phyloP scores from a whole-genome alignment of 2,329 filamentous ascomycete genomes.

The Aureobasidium sp. region DNA sequence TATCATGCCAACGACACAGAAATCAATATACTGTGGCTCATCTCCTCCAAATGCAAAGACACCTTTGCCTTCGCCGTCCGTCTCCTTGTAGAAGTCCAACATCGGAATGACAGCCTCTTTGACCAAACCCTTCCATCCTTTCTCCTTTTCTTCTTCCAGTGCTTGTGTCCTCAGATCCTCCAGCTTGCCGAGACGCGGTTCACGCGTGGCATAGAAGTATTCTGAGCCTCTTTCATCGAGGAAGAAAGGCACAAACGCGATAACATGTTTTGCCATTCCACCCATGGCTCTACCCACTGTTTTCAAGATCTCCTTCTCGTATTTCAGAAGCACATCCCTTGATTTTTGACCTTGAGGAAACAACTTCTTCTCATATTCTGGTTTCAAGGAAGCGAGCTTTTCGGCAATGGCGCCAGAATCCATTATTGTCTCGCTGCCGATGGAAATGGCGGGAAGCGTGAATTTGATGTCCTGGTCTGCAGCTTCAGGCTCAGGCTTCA shows the following conservation, averaged over 20 bases:
- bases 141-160: neutral
- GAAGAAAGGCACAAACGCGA: neutral
- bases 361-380: neutral
- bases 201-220: neutral
- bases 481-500: neutral
- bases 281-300: neutral
- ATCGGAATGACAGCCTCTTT: neutral
- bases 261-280: neutral
- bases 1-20: neutral
- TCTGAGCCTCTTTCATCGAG: neutral
- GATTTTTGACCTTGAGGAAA: neutral
- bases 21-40: slow-evolving; percentile 1
- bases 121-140: neutral
- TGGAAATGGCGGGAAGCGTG: neutral
- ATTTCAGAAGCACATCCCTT: neutral
- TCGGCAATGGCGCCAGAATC: neutral
- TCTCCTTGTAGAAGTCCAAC: neutral
- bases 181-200: neutral
- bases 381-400: neutral
- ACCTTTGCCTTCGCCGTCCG: neutral
- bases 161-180: neutral
- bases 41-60: neutral
- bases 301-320: neutral
- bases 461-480: neutral
- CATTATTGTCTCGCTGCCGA: neutral